phyloP scores from a whole-genome alignment of 2,329 filamentous ascomycete species.

The Aureobasidium pullulans region DNA sequence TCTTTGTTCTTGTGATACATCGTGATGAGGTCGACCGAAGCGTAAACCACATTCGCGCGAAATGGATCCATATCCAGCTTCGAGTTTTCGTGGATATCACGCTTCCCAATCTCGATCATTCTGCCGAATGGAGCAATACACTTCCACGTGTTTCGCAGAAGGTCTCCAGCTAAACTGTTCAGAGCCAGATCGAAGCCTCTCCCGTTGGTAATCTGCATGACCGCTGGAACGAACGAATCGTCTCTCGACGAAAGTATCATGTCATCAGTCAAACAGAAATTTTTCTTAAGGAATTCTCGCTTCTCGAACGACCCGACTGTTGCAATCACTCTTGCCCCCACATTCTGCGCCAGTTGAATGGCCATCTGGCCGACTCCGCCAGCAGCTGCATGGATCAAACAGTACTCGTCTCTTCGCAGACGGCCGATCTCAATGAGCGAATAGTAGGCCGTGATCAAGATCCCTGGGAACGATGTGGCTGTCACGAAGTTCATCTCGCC shows the following conservation, averaged over 20 bases:
- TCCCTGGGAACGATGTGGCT: conserved; percentile 16
- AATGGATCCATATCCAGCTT: not conserved
- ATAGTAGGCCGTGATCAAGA: conserved; percentile 14
- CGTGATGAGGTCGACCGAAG: not conserved
- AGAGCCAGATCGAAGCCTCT: conserved; percentile 28
- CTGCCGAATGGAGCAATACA: conserved; percentile 22
- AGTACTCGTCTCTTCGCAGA: conserved; percentile 18
- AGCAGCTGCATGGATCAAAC: not conserved
- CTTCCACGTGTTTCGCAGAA: conserved; percentile 20
- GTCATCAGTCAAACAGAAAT: conserved; percentile 20
- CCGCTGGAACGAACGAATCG: conserved; percentile 19
- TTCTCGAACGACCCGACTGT: conserved; percentile 22
- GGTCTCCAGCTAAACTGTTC: conserved; percentile 20
- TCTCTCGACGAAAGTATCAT: conserved; percentile 26
- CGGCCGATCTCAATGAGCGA: conserved; percentile 11
- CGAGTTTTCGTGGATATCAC: not conserved
- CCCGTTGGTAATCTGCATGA: conserved; percentile 20
- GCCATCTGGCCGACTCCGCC: conserved; percentile 22
- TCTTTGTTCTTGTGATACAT: too few species aligned
- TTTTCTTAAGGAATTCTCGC: conserved; percentile 16
- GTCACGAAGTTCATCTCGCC: conserved; percentile 18
- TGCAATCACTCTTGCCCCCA: conserved; percentile 21
- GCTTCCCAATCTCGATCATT: conserved; percentile 22
- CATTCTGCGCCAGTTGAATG: conserved; percentile 17
- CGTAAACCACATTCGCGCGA: not conserved